Base-by-base conservation (phyloP, 1,139 yeast genomes). In the Geotrichum bryndzae region DNA sequence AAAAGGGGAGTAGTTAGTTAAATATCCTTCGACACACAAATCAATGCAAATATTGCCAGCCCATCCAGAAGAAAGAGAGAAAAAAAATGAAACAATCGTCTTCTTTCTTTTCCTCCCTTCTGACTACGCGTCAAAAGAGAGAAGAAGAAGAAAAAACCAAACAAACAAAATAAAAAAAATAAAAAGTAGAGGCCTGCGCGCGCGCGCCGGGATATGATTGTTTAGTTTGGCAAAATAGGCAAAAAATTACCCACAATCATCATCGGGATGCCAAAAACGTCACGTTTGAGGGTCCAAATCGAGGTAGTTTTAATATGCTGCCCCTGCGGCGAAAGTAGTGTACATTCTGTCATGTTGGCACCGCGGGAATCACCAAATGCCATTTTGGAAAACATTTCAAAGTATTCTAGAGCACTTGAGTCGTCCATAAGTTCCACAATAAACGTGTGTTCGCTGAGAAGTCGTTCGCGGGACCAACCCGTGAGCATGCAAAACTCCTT, bases 331-430 rank as follows among this genome's bases (percentile, higher is more conserved):
- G 90, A 84, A 59, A 89, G 74, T 62, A 88, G 76, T 0, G 94
- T 87, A 74, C 95, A 90, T 67, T 87, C 91, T 11, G 90, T 86
- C 91, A 90, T 90, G 15, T 90, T 88, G 29, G 79, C 82, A 11
- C 97, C 97, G 63, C 90, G 79, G 64, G 91, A 90, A 71, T 92
- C 97, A 35, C 96, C 96, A 76, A 90, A 92, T 3, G 97, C 97
- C 60, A 92, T 87, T 63, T 85, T 84, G 68, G 88, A 84, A 71
- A 92, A 92, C 46, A 90, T 79, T 71, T 89, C 90, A 76, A 92
- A 92, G 73, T 92, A 92, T 69, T 90, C 95, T 61, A 90, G 80
- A 53, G 90, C 96, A 22, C 92, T 86, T 63, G 84, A 80, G 74
- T 91, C 97, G 73, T 92, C 97, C 80, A 92, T 82, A 52, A 92